Conservation (phyloP, 2,329 filamentous ascomycete species). For the Gnomoniopsis smithogilvyi region DNA sequence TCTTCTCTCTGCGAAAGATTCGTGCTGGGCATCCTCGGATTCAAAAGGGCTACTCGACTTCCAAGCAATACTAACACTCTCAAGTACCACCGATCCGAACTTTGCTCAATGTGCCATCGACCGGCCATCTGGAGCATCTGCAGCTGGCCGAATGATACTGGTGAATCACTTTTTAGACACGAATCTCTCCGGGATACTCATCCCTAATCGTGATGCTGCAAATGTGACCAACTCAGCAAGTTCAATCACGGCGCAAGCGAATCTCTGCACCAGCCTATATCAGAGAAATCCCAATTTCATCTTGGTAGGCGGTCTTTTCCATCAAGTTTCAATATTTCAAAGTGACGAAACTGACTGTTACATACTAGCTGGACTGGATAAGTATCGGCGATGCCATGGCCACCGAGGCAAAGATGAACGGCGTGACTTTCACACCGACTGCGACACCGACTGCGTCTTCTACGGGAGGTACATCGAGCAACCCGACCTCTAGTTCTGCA, state of each 20-base stretch:
- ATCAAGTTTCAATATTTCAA: not conserved
- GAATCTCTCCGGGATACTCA: slow-evolving; percentile 28
- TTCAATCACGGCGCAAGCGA: slow-evolving; percentile 39
- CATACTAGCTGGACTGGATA: slow-evolving; percentile 16
- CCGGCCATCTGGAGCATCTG: slow-evolving; percentile 47
- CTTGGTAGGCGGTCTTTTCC: slow-evolving; percentile 19
- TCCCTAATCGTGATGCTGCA: slow-evolving; percentile 28
- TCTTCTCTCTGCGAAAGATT: not conserved
- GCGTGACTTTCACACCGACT: not conserved
- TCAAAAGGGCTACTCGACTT: too few species aligned
- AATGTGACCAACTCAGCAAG: slow-evolving; percentile 46
- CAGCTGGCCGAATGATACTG: slow-evolving; percentile 41
- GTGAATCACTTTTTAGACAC: slow-evolving; percentile 65
- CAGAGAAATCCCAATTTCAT: slow-evolving; percentile 34
- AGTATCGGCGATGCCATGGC: slow-evolving; percentile 13
- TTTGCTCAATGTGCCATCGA: slow-evolving; percentile 66
- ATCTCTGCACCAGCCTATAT: slow-evolving; percentile 29
- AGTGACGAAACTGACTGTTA: not conserved
- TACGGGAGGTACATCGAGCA: not conserved
- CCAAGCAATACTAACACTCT: not conserved
- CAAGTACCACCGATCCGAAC: slow-evolving; percentile 45
- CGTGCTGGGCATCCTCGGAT: not conserved
- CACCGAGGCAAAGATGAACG: slow-evolving; percentile 13
- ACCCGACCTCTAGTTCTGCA: not conserved
- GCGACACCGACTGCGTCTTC: not conserved